Evolutionary conservation across 2,329 filamentous ascomycete species (phyloP).

Genomic region (Leptographium lundbergii): DNA sequence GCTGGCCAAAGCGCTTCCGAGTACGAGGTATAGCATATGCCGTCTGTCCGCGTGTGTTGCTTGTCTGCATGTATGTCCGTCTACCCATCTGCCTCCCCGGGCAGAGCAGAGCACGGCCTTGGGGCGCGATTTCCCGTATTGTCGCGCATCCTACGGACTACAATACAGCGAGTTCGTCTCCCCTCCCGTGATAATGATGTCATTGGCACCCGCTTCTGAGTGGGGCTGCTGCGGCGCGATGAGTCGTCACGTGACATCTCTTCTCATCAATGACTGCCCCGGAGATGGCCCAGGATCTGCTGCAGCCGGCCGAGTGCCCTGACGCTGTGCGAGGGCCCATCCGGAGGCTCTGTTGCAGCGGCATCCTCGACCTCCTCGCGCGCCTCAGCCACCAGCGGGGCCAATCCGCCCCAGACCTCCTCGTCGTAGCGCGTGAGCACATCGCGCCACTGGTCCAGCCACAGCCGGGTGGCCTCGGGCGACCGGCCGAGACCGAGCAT

Average conservation of each 20-base stretch:
- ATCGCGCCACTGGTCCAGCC: conserved; percentile 42
- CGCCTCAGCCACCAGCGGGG: conserved; percentile 42
- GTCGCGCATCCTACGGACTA: too few species aligned
- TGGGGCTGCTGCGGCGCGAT: too few species aligned
- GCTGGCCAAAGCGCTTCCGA: too few species aligned
- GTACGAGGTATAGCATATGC: too few species aligned
- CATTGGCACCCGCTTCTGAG: too few species aligned
- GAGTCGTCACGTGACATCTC: background rate
- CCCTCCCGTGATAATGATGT: too few species aligned
- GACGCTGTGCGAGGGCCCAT: conserved; percentile 12
- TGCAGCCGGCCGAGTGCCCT: conserved; percentile 25
- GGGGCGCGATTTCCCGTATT: too few species aligned
- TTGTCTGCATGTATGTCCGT: background rate
- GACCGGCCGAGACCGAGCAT: conserved; percentile 27
- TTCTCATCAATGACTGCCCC: conserved; percentile 7
- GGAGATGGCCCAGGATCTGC: conserved; percentile 27
- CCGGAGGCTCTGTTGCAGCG: conserved; percentile 6
- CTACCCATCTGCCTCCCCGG: background rate
- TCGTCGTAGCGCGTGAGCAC: conserved; percentile 47
- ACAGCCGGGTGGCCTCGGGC: conserved; percentile 26
- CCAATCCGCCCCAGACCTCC: conserved; percentile 56
- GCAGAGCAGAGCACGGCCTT: too few species aligned
- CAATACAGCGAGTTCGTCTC: too few species aligned
- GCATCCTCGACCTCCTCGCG: conserved; percentile 35
- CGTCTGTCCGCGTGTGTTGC: too few species aligned